These are phyloP conservation scores for Camelina laxa DNA, from an alignment of 345 rosid genomes.

Conservation along the genomic window DNA sequence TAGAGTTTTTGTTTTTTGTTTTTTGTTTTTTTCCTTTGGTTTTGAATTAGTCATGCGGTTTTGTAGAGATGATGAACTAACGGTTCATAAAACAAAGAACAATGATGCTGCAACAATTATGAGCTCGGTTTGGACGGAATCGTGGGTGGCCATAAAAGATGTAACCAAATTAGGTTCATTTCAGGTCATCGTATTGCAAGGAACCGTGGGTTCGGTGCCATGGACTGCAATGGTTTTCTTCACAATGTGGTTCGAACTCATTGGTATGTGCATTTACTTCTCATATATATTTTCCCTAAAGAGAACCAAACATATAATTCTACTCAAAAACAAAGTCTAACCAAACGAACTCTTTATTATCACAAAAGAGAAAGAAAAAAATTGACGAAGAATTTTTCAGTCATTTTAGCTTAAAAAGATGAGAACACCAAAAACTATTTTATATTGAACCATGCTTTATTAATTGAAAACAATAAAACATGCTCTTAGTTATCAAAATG, in stretches of 20 bases:
- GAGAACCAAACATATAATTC: background rate
- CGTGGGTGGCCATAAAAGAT: slow-evolving; percentile 71
- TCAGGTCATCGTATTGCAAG: slow-evolving; percentile 84
- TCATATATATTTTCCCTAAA: background rate
- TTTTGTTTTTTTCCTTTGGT: background rate
- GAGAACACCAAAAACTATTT: background rate
- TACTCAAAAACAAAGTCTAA: no score
- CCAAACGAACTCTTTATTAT: background rate
- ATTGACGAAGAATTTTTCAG: background rate
- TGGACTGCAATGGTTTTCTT: slow-evolving; percentile 94
- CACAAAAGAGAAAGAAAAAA: no score
- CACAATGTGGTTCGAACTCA: slow-evolving; percentile 93
- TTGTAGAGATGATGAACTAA: slow-evolving; percentile 48
- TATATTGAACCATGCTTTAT: background rate
- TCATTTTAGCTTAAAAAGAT: background rate
- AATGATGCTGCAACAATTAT: slow-evolving; percentile 25
- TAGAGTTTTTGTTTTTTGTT: no score
- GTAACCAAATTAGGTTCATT: slow-evolving; percentile 75
- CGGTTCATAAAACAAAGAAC: slow-evolving; percentile 30
- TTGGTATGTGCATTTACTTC: slow-evolving; percentile 52
- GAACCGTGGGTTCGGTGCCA: slow-evolving; percentile 73
- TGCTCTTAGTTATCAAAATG: background rate
- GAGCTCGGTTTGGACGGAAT: slow-evolving; percentile 66
- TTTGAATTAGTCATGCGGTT: slow-evolving; percentile 19
- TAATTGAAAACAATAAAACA: background rate